Conservation (phyloP, 2,329 filamentous ascomycete genomes). For the Exserohilum turcica region DNA sequence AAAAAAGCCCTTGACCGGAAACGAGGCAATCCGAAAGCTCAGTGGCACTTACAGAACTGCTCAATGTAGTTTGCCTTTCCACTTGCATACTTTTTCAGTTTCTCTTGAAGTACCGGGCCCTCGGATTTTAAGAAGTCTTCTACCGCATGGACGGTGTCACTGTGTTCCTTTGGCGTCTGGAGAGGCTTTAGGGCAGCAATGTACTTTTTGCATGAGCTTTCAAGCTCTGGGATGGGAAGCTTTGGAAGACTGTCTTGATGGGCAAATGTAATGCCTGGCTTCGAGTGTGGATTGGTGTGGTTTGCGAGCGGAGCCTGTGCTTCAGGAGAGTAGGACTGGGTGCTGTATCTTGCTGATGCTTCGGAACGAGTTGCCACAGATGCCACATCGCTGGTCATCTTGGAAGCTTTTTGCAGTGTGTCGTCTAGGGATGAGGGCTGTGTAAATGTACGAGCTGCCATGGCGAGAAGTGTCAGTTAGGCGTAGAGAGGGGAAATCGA, state of each 20-base stretch:
- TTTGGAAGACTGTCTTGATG: constrained; percentile 87
- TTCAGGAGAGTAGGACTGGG: constrained; percentile 55
- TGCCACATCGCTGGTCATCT: constrained; percentile 46
- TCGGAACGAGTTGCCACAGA: constrained; percentile 52
- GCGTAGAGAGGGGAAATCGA: constrained; percentile 76
- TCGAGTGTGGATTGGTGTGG: constrained; percentile 59
- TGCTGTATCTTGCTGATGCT: constrained; percentile 60
- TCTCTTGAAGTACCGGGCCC: constrained; percentile 84
- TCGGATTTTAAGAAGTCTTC: constrained; percentile 81
- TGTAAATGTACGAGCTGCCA: constrained; percentile 73
- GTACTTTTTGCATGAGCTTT: constrained; percentile 78
- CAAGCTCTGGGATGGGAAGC: constrained; percentile 88
- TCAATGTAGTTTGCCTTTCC: constrained; percentile 97
- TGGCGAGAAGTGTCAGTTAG: constrained; percentile 61
- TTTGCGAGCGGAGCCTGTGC: constrained; percentile 54
- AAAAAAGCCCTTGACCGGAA: too few species aligned
- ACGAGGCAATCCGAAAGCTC: too few species aligned
- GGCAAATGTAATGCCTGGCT: constrained; percentile 83
- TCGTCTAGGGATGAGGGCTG: constrained; percentile 75
- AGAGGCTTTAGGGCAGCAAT: constrained; percentile 78
- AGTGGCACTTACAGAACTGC: constrained; percentile 82
- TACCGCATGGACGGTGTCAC: constrained; percentile 79
- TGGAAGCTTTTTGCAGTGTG: constrained; percentile 59
- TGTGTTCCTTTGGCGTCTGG: constrained; percentile 79
- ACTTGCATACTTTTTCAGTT: constrained; percentile 85